These are phyloP conservation scores for Vaccinium darrowii DNA, from an alignment of 148 eudicot species.

Conservation along the genomic window DNA sequence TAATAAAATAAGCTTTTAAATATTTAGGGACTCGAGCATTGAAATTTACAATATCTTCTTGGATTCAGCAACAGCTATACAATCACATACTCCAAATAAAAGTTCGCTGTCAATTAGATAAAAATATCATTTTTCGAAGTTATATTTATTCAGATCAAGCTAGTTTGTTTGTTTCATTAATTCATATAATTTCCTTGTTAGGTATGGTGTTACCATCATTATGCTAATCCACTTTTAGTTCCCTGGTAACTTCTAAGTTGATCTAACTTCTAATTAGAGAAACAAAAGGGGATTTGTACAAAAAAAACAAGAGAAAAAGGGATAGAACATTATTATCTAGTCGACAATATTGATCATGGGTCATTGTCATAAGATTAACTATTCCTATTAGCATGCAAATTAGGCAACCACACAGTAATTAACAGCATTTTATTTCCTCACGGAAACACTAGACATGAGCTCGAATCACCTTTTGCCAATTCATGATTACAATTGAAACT, in stretches of 20 bases:
- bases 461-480: background rate
- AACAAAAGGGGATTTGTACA: background rate
- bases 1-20: background rate
- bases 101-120: too few relatives aligned
- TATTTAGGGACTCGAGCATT: too few relatives aligned
- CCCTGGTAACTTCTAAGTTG: background rate
- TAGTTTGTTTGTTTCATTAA: too few relatives aligned
- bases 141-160: too few relatives aligned
- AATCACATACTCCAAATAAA: too few relatives aligned
- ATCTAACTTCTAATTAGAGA: background rate
- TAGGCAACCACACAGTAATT: background rate
- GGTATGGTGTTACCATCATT: background rate
- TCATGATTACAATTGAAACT: background rate
- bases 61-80: too few relatives aligned
- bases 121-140: too few relatives aligned
- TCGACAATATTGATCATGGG: background rate
- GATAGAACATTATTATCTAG: background rate
- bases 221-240: background rate
- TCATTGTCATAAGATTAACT: background rate
- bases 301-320: background rate
- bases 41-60: too few relatives aligned
- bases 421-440: background rate
- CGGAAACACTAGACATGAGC: background rate
- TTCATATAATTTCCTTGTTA: background rate
- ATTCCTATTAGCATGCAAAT: background rate